Base-by-base conservation (phyloP, 768 basidiomycete species). In the Lactifluus subvellereus region DNA sequence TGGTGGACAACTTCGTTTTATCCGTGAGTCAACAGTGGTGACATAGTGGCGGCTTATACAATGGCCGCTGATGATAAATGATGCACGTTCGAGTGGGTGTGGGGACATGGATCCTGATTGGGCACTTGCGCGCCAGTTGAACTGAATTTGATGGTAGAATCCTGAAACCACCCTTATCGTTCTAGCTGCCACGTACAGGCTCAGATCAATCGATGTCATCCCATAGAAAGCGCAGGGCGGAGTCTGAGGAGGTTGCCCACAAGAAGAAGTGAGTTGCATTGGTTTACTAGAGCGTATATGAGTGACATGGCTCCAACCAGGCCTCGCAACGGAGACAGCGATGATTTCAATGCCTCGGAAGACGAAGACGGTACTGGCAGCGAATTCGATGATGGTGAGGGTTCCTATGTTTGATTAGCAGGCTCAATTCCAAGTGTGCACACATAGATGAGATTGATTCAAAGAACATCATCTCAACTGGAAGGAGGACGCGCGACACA, bases 221-320 rank as follows among this genome's bases (percentile, higher is more conserved):
- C 22, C 35, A 48, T 10, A 53, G 22, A 35, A 66, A 66, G 51
- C 62, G 64, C 22, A 65, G 50, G 33, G 64, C 63, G 9, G 64
- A 65, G 16, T 64, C 53, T 0, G 54, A 62, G 60, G 61, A 65
- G 32, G 56, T 50, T 14, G 5, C 35, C 54, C 49, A 60, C 49
- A 70, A 68, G 35, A 74, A 74, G 71, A 74, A 71, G 72, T 73
- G 67, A 71, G 72, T 65, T 30, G 33, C 40, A 59, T 37, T n/a
- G n/a, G 33, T 40, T 35, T 42, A 30, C 47, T 59, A 22, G 53
- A 62, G 32, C 32, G 18, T 50, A 59, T 71, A 71, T 60, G 67
- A 69, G 30, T 72, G 71, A 65, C 67, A 54, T 32, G 2, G 49
- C 6, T 38, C 27, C 43, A 38, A 52, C 7, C 20, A 62, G 56